phyloP scores from a whole-genome alignment of 208 protist genomes.

The Acanthamoeba sp. region DNA sequence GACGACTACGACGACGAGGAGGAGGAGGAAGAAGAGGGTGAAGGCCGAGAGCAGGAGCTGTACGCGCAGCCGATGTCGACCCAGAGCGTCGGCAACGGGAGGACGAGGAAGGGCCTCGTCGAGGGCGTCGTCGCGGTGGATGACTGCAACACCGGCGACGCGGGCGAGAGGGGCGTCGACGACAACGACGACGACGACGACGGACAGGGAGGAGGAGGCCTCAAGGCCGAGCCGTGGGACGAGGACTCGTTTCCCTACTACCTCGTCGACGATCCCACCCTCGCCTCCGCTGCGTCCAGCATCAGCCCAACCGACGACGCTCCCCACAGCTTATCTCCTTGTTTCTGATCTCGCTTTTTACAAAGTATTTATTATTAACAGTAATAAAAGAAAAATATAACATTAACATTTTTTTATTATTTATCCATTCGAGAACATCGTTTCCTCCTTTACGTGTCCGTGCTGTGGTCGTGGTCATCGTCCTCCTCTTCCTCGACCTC shows the following conservation, averaged over 20 bases:
- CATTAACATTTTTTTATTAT: no score
- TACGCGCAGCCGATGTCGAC: background rate
- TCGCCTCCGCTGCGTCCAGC: background rate
- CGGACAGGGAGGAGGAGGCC: background rate
- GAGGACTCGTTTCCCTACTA: slow-evolving; percentile 63
- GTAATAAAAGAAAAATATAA: no score
- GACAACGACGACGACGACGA: background rate
- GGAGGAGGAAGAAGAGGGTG: slow-evolving; percentile 44
- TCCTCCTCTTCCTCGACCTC: slow-evolving; percentile 49
- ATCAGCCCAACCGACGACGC: no score
- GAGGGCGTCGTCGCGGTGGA: background rate
- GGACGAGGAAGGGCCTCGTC: background rate
- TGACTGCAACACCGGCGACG: background rate
- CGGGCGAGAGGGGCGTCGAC: background rate
- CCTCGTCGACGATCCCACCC: slow-evolving; percentile 33
- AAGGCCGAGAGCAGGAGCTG: slow-evolving; percentile 25
- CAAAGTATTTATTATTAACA: no score
- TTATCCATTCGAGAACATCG: background rate
- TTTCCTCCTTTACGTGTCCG: background rate
- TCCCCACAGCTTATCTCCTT: no score
- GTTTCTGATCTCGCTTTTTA: no score
- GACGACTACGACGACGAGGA: background rate
- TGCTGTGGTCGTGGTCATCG: background rate
- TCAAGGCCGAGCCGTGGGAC: background rate
- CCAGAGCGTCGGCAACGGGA: background rate